phyloP scores from a whole-genome alignment of 139 green algal species.

The Picochlorum costavermella region DNA sequence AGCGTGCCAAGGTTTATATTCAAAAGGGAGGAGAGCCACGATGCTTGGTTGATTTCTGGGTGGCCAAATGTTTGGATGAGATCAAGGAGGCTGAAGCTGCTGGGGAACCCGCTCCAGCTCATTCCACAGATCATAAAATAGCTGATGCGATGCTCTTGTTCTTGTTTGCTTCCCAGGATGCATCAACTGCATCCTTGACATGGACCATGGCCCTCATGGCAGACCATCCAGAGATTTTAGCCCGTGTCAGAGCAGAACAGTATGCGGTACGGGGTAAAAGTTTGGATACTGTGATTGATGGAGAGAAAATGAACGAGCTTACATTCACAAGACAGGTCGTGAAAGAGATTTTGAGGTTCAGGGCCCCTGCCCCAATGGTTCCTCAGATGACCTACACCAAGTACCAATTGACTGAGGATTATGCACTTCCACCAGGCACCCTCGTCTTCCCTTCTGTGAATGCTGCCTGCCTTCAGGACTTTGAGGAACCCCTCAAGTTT shows the following conservation, averaged over 20 bases:
- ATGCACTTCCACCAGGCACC: slow-evolving; percentile 57
- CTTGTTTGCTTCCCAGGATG: slow-evolving; percentile 81
- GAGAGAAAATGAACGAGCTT: slow-evolving; percentile 63
- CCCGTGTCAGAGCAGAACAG: slow-evolving; percentile 59
- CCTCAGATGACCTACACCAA: slow-evolving; percentile 53
- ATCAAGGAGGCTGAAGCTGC: slow-evolving; percentile 53
- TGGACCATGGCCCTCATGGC: slow-evolving; percentile 77
- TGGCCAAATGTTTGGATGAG: slow-evolving; percentile 41
- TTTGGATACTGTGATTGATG: slow-evolving; percentile 44
- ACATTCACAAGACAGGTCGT: slow-evolving; percentile 71
- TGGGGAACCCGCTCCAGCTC: slow-evolving; percentile 47
- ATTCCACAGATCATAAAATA: slow-evolving; percentile 22
- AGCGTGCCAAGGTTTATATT: slow-evolving; percentile 3
- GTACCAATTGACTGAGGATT: slow-evolving; percentile 65
- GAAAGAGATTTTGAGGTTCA: slow-evolving; percentile 70
- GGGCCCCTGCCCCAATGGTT: slow-evolving; percentile 75
- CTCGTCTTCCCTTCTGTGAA: slow-evolving; percentile 68
- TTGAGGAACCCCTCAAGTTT: slow-evolving; percentile 56
- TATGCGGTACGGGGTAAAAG: slow-evolving; percentile 34
- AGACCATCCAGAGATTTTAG: slow-evolving; percentile 68
- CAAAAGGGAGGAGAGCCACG: slow-evolving; percentile 49
- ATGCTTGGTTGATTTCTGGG: slow-evolving; percentile 71
- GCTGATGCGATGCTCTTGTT: slow-evolving; percentile 75
- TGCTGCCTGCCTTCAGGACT: slow-evolving; percentile 52
- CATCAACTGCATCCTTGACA: slow-evolving; percentile 66